Base-by-base conservation (phyloP, 2,329 filamentous ascomycete species). In the Coniochaeta hoffmannii region DNA sequence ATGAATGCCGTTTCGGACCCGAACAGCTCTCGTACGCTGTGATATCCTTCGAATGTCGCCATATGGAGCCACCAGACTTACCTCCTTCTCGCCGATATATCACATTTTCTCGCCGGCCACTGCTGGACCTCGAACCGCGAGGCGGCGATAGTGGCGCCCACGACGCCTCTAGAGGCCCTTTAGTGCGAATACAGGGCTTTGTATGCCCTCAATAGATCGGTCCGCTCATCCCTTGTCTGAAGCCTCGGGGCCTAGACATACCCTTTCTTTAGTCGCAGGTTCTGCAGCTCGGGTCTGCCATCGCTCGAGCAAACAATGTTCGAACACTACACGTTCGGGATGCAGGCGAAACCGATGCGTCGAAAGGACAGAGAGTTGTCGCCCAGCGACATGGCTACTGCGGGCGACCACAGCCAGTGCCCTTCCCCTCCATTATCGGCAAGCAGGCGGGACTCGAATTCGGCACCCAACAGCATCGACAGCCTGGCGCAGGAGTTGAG, bases 401-500 rank as follows among this genome's bases (percentile, higher is more conserved):
- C 28, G 14, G 24, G 31, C 30, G 10, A 36, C 11, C 50, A 38
- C 12, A 35, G 31, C 31, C 50, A 53, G 28, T 53, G 50, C 30
- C 50, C 31, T n/a, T 53, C 50, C 2, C 50, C 50, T 53, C 31
- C 50, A 24, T 34, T 53, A 15, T 53, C 50, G 15, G 31, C 50
- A 15, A 44, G 35, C 19, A 15, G 41, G 26, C 11, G 8, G 2
- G 52, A 53, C 53, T 28, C 17, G 14, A 46, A 24, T 5, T n/a
- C 38, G 2, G 31, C 31, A 4, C 50, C 31, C 9, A 22, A 35
- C 31, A 36, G 31, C 32, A 53, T 61, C 32, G 60, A 64, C 41
- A 59, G 46, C 4, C 49, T 63, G 55, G 59, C 59, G 11, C 59
- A 56, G 38, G 61, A 60, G 19, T 54, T 61, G 44, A 63, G 62